These are phyloP conservation scores for Fomitopsis palustris DNA, from an alignment of 1,284 basidiomycete genomes.

Conservation along the genomic window DNA sequence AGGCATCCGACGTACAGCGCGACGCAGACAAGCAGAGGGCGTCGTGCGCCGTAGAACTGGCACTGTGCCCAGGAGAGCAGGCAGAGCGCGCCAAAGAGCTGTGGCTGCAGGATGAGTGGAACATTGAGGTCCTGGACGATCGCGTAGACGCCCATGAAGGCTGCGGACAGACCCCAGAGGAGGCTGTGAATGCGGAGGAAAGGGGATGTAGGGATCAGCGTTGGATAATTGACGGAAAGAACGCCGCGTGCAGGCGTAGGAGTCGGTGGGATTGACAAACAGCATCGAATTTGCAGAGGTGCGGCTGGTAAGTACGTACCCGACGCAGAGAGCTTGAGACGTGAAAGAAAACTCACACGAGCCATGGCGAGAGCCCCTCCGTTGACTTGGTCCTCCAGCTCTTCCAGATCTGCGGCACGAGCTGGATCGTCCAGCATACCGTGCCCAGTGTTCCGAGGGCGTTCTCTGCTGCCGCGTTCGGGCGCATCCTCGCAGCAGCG, in stretches of 20 bases:
- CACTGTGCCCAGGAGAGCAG: slow-evolving; percentile 71
- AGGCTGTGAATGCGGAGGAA: slow-evolving; percentile 36
- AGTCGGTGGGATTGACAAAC: neutral
- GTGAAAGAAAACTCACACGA: slow-evolving; percentile 44
- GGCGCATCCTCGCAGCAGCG: neutral
- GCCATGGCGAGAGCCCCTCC: slow-evolving; percentile 65
- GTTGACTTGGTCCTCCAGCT: slow-evolving; percentile 71
- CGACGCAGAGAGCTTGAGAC: too few relatives aligned
- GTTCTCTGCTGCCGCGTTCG: slow-evolving; percentile 1
- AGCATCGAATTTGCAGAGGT: too few relatives aligned
- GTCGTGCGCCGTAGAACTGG: slow-evolving; percentile 51
- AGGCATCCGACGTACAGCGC: slow-evolving; percentile 35
- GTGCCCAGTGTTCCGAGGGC: slow-evolving; percentile 36
- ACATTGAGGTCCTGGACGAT: slow-evolving; percentile 70
- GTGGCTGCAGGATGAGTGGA: slow-evolving; percentile 74
- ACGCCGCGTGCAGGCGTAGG: neutral
- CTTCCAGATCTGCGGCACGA: slow-evolving; percentile 80
- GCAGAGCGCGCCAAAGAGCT: slow-evolving; percentile 64
- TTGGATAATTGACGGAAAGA: neutral
- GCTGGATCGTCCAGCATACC: slow-evolving; percentile 64
- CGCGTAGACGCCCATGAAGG: slow-evolving; percentile 67
- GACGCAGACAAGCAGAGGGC: slow-evolving; percentile 30
- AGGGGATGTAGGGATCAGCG: neutral
- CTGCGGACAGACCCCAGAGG: slow-evolving; percentile 61
- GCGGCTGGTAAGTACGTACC: too few relatives aligned